Percentiles rank a stretch among this genome's conserved stretches.
Evolutionary conservation across 2,329 filamentous ascomycete species (phyloP).

Genomic region (Exophiala lecanii-corni): DNA sequence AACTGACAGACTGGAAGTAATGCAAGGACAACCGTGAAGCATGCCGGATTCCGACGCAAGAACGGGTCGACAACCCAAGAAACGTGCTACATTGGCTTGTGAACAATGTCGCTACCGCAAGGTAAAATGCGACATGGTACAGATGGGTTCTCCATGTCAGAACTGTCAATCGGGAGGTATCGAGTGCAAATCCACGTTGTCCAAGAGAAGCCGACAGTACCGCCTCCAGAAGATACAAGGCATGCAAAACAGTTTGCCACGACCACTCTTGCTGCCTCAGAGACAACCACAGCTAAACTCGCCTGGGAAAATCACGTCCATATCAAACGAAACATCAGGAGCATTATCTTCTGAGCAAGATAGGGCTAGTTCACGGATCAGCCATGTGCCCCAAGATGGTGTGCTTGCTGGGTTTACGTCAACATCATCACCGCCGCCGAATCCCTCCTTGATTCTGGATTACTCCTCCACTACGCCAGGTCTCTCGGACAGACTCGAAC

Average conservation of each 20-base stretch:
- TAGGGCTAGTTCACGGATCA: neutral
- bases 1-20: no score
- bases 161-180: constrained; percentile 16
- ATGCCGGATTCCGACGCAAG: no score
- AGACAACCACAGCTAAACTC: constrained; percentile 6
- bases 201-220: constrained; percentile 20
- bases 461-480: no score
- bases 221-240: constrained; percentile 21
- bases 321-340: neutral
- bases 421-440: no score
- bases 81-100: constrained; percentile 29
- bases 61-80: no score
- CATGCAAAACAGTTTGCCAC: constrained; percentile 8
- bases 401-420: no score
- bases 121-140: constrained; percentile 33
- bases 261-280: constrained; percentile 9
- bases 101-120: constrained; percentile 34
- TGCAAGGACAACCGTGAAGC: no score
- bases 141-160: constrained; percentile 18
- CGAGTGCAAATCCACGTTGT: constrained; percentile 17
- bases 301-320: neutral
- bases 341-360: neutral
- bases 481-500: neutral
- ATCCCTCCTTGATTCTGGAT: no score
- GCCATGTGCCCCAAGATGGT: no score